phyloP scores from a whole-genome alignment of 306 rosid genomes.

The Malus fusca region DNA sequence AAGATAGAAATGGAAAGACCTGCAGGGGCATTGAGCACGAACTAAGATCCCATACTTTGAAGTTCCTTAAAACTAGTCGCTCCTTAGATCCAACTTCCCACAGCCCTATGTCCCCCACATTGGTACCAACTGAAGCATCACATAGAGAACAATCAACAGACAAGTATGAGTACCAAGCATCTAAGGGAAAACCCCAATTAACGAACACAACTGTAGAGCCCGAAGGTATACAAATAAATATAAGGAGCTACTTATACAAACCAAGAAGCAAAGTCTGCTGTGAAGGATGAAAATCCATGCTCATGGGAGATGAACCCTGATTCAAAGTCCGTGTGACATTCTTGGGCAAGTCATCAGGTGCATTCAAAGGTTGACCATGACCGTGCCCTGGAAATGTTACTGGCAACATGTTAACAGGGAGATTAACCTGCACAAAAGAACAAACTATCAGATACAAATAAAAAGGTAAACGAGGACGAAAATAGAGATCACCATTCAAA shows the following conservation, averaged over 20 bases:
- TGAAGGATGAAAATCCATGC: constrained; percentile 97
- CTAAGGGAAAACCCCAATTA: not conserved
- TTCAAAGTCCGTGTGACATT: constrained; percentile 59
- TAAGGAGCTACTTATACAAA: constrained; percentile 19
- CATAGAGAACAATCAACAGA: not conserved
- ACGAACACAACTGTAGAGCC: not conserved
- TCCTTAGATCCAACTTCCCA: constrained; percentile 98
- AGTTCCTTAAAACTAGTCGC: constrained; percentile 63
- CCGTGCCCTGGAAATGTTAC: constrained; percentile 69
- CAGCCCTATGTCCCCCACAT: constrained; percentile 87
- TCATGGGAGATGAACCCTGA: constrained; percentile 97
- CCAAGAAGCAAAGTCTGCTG: constrained; percentile 95
- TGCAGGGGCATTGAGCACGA: constrained; percentile 86
- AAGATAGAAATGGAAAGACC: constrained; percentile 35
- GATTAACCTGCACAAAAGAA: constrained; percentile 62
- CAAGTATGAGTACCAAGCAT: constrained; percentile 8
- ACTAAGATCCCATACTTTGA: constrained; percentile 95
- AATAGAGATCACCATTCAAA: not conserved
- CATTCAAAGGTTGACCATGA: constrained; percentile 67
- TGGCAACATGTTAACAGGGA: constrained; percentile 85
- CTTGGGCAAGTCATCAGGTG: constrained; percentile 89
- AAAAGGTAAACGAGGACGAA: not conserved
- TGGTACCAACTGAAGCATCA: constrained; percentile 74
- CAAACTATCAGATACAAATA: not conserved
- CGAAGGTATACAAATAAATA: not conserved